Base-by-base conservation (phyloP, 192 early-diverging fungal genomes). In the Coemansia sp. region DNA sequence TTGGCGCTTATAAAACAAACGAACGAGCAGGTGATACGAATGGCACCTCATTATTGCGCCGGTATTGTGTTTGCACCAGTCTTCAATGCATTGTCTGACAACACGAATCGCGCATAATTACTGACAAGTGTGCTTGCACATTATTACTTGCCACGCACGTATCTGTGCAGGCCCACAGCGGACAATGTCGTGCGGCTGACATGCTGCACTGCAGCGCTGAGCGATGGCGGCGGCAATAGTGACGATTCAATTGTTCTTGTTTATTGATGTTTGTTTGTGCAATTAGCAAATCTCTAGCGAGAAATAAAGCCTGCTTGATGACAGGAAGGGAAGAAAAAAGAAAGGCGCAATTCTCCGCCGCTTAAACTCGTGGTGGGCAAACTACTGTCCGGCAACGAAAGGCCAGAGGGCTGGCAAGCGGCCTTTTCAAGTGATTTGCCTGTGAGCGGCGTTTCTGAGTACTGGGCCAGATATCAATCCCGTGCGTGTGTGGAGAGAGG, bases 361-460 rank as follows among this genome's bases (percentile, higher is more conserved):
- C 26, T 53, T 53, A 26, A 53, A 30, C 46, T 47, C 6, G 6
- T 47, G 46, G n/a, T 21, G 19, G 46, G 4, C 52, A 53, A 8
- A 23, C 26, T 3, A 11, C 23, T 30, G 52, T 26, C 52, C 26
- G 26, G 8, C 11, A 30, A 26, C 16, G 23, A 53, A 4, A 30
- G 23, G 26, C 3, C 10, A 30, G 52, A 7, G 9, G 3, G 6
- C 35, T 14, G 26, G 26, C 26, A n/a, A 53, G 52, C 52, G 52
- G 52, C 52, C 26, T 30, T 53, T 21, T 30, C 26, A 21, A 49
- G 47, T 23, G 47, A 49, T 49, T 49, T 49, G 47, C 47, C 47
- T 32, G 52, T 55, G 52, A 55, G 52, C 52, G 52, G 52, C 52
- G 52, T 55, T 32, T 55, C 52, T 55, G 52, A 32, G 28, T 16